Percentiles rank a stretch among this genome's conserved stretches.
These are phyloP conservation scores for Oehlia diaphana DNA, from an alignment of 192 early-diverging fungal species.

Conservation along the genomic window DNA sequence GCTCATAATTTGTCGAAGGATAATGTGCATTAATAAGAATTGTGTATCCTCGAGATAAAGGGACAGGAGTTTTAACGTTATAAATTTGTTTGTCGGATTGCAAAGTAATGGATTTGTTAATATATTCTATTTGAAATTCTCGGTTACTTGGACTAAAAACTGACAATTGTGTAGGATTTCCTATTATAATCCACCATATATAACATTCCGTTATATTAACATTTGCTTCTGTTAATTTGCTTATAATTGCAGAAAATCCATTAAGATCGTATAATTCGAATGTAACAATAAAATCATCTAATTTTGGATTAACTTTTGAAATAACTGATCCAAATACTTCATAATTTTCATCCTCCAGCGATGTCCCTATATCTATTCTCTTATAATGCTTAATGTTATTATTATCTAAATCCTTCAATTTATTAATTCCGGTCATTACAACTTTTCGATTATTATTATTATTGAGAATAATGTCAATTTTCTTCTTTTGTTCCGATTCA, in stretches of 20 bases:
- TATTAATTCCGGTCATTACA: neutral
- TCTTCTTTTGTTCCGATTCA: neutral
- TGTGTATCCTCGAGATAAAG: neutral
- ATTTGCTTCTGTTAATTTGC: neutral
- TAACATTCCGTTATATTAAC: neutral
- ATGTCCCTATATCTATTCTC: neutral
- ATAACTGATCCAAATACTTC: neutral
- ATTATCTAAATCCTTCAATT: neutral
- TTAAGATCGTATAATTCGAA: neutral
- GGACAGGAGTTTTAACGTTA: neutral
- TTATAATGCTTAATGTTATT: neutral
- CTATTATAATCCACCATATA: neutral
- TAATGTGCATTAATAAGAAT: neutral
- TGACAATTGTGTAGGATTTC: neutral
- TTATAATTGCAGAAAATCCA: neutral
- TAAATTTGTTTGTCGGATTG: neutral
- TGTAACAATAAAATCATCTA: neutral
- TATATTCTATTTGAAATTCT: neutral
- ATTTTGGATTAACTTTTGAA: neutral
- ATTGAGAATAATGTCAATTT: neutral
- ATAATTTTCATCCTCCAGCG: neutral
- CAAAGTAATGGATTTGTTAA: neutral
- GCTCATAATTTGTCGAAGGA: neutral
- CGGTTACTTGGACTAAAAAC: neutral
- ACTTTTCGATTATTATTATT: neutral